Conservation (phyloP, 371 early-diverging fungal genomes). For the Phascolomyces articulosus region DNA sequence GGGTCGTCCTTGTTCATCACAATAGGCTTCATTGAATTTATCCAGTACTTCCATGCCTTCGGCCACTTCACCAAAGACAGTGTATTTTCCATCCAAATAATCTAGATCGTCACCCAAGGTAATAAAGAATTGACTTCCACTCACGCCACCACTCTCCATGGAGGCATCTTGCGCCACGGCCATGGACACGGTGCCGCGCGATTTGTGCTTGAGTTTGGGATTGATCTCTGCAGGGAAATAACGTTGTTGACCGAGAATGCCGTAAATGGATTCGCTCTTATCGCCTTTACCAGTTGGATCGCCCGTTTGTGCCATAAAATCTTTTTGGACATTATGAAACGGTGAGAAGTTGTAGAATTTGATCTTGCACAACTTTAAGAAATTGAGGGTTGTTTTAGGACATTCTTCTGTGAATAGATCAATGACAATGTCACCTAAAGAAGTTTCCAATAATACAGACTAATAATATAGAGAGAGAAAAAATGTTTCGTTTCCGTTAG, state of each 20-base stretch:
- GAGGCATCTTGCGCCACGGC: constrained; percentile 62
- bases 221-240: constrained; percentile 88
- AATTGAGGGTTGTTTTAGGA: constrained; percentile 82
- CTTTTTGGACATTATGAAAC: constrained; percentile 87
- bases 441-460: constrained; percentile 89
- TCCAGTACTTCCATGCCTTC: constrained; percentile 94
- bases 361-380: constrained; percentile 92
- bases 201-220: constrained; percentile 85
- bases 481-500: too few species aligned
- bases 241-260: constrained; percentile 59
- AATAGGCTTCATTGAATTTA: constrained; percentile 73
- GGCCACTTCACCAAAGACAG: constrained; percentile 96
- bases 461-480: constrained; percentile 14
- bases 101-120: constrained; percentile 85
- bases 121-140: constrained; percentile 96
- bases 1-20: constrained; percentile 79
- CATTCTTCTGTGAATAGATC: constrained; percentile 83
- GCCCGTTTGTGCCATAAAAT: constrained; percentile 89
- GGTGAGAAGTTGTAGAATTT: constrained; percentile 93
- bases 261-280: constrained; percentile 82
- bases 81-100: constrained; percentile 96
- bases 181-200: constrained; percentile 87
- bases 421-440: constrained; percentile 93
- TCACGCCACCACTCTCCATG: constrained; percentile 53
- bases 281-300: constrained; percentile 84